These are phyloP conservation scores for Salicornia ramosissima DNA, from an alignment of 148 eudicot genomes.

Conservation along the genomic window DNA sequence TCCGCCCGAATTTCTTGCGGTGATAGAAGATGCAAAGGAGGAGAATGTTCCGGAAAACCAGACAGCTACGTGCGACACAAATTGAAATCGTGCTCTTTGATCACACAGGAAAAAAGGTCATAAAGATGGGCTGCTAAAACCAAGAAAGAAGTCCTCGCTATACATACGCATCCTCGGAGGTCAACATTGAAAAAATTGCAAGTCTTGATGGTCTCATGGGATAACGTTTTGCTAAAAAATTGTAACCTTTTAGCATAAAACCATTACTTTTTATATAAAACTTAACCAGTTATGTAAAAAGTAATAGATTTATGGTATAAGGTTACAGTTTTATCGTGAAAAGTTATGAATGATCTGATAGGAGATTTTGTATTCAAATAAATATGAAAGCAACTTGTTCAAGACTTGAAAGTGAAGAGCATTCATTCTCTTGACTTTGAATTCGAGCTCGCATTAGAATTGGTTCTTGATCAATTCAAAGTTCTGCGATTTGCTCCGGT, in stretches of 20 bases:
- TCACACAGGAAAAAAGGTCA: conserved; percentile 15
- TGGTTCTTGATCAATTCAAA: not conserved
- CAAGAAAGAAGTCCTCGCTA: conserved; percentile 5
- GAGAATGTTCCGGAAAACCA: conserved; percentile 28
- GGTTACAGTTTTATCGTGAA: too few species aligned
- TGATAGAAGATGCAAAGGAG: conserved; percentile 33
- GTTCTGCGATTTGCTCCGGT: not conserved
- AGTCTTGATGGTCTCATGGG: too few species aligned
- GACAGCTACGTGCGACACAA: conserved; percentile 15
- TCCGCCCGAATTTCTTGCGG: conserved; percentile 49
- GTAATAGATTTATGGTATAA: too few species aligned
- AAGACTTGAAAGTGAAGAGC: not conserved
- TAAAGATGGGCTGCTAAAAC: conserved; percentile 15
- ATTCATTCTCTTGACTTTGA: not conserved
- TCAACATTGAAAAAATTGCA: not conserved
- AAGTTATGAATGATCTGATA: too few species aligned
- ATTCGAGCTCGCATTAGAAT: not conserved
- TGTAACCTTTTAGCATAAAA: too few species aligned
- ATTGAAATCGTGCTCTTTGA: conserved; percentile 6
- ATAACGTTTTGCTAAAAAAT: too few species aligned
- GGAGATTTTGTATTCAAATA: too few species aligned
- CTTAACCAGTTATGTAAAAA: too few species aligned
- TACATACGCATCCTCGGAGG: not conserved
- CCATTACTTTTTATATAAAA: too few species aligned
- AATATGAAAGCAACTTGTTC: not conserved